These are phyloP conservation scores for Aspergillus pseudotamarii DNA, from an alignment of 2,329 filamentous ascomycete genomes.

Conservation along the genomic window DNA sequence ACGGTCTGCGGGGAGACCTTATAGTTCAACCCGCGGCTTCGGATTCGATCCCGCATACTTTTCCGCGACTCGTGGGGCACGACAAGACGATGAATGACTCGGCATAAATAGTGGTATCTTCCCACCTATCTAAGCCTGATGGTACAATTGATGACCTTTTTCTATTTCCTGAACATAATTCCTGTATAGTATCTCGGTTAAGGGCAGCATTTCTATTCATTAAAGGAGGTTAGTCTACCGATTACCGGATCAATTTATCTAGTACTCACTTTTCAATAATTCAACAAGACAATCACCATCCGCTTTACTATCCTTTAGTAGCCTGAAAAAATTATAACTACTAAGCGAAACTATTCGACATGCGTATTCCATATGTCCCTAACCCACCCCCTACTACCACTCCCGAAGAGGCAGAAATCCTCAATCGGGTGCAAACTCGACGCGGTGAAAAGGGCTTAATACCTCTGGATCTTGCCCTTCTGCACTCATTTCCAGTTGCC, in stretches of 20 bases:
- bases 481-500: slow-evolving; percentile 58
- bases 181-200: not conserved
- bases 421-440: slow-evolving; percentile 54
- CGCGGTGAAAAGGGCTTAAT: slow-evolving; percentile 54
- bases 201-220: not conserved
- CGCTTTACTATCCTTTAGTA: not conserved
- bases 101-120: slow-evolving; percentile 19
- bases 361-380: slow-evolving; percentile 59
- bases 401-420: slow-evolving; percentile 53
- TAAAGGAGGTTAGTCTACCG: not conserved
- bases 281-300: not conserved
- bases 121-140: not conserved
- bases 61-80: slow-evolving; percentile 24
- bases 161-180: not conserved
- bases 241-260: not conserved
- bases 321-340: not conserved
- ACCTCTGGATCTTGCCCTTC: slow-evolving; percentile 56
- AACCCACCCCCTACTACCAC: slow-evolving; percentile 53
- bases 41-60: slow-evolving; percentile 20
- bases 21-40: slow-evolving; percentile 1
- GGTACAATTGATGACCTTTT: not conserved
- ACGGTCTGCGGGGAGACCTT: not conserved
- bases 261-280: not conserved
- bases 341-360: slow-evolving; percentile 31
- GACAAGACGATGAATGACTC: slow-evolving; percentile 8